Percentiles rank a stretch among this genome's conserved stretches.
Conservation (phyloP, 495 filamentous ascomycete genomes). For the Penicillium ochrochloron region DNA sequence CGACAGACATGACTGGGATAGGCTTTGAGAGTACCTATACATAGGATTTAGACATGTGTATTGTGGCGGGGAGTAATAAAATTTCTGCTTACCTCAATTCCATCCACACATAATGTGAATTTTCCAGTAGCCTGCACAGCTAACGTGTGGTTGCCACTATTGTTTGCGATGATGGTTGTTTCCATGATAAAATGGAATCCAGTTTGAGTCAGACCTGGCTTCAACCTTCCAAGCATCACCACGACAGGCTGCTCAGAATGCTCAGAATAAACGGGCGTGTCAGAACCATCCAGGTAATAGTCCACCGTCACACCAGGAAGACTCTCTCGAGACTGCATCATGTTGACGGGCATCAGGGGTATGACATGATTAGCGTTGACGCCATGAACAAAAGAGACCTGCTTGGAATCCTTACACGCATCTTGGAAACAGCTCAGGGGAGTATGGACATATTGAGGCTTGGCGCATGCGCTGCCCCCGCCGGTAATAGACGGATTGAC, state of each 20-base stretch:
- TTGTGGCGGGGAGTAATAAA: no score
- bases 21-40: background rate
- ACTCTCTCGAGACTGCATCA: background rate
- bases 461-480: conserved; percentile 1
- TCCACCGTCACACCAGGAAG: background rate
- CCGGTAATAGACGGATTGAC: conserved; percentile 6
- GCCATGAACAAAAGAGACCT: background rate
- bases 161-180: background rate
- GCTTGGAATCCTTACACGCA: background rate
- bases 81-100: background rate
- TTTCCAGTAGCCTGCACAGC: background rate
- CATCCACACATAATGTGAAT: background rate
- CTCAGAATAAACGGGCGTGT: background rate
- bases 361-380: background rate
- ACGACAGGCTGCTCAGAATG: background rate
- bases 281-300: background rate
- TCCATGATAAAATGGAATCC: background rate
- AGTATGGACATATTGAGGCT: background rate
- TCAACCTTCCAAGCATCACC: background rate
- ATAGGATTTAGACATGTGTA: background rate
- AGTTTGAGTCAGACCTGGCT: background rate
- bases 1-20: background rate
- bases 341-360: background rate
- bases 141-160: background rate
- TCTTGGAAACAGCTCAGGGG: background rate